Base-by-base conservation (phyloP, 768 basidiomycete species). In the Russula ochroleuca region DNA sequence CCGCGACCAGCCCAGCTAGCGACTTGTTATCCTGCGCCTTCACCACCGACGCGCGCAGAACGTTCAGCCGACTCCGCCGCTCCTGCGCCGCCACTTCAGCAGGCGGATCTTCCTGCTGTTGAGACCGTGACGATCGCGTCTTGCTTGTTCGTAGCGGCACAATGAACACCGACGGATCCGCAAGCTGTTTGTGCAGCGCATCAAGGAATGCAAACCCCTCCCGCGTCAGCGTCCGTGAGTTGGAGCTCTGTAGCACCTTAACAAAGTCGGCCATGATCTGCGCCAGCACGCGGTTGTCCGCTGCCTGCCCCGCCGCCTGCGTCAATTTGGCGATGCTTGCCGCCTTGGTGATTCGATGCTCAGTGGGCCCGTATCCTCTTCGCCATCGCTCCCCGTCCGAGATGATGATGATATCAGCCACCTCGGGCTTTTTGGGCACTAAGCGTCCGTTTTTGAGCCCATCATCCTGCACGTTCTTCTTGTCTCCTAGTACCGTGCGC, bases 121-220 rank as follows among this genome's bases (percentile, higher is more conserved):
- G 69, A 56, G 77, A 75, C 38, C 47, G 61, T 54, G 64, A 60
- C 54, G 64, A 23, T 66, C 58, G 66, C 40, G 69, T 59, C 48
- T 69, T 73, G 57, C 72, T 78, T 70, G 72, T 73, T 77, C 86
- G 79, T 70, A 84, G 69, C 5, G 87, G 86, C 47, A 78, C 73
- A 57, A 81, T 72, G 67, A 81, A 83, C 43, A 83, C 81, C 21
- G 84, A 83, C 38, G 88, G 85, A 71, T 88, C 85, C 41, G 81
- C 82, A 49, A 92, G 79, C 69, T 87, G 88, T 72, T 86, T 87
- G 73, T 82, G 79, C 66, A 92, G 71, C 33, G 82, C 79, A 67
- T 90, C 88, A 59, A 92, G 74, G 73, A 92, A 87, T 25, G 77
- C 73, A 69, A 86, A 88, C 7, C 83, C 89, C 66, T 90, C 87